Percentiles rank a stretch among this genome's conserved stretches.
Conservation (phyloP, 495 filamentous ascomycete species). For the Penicillium dipodomyicola region DNA sequence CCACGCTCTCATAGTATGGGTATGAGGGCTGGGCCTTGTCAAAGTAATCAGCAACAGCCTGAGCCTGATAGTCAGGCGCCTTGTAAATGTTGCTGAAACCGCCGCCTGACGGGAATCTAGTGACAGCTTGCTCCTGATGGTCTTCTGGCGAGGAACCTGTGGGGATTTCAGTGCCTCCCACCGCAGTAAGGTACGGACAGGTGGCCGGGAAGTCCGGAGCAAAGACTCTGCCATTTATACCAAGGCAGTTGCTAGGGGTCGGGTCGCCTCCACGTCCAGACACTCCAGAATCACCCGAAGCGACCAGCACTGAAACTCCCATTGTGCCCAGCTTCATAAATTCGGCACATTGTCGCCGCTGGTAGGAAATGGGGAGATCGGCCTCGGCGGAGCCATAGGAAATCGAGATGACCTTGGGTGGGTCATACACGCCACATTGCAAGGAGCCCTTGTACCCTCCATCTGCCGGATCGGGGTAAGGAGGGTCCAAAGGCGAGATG, state of each 20-base stretch:
- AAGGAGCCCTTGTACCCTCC: conserved; percentile 56
- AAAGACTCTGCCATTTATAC: conserved; percentile 43
- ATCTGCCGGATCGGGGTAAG: conserved; percentile 53
- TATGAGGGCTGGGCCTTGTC: conserved; percentile 45
- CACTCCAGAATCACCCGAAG: conserved; percentile 61
- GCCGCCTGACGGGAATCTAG: conserved; percentile 55
- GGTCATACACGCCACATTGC: conserved; percentile 60
- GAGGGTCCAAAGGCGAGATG: conserved; percentile 42
- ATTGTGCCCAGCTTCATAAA: conserved; percentile 66
- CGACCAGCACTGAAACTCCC: conserved; percentile 59
- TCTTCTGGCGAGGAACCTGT: conserved; percentile 32
- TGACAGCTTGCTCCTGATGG: conserved; percentile 42
- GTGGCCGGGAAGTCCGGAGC: conserved; percentile 49
- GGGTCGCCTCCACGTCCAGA: conserved; percentile 42
- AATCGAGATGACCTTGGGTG: conserved; percentile 60
- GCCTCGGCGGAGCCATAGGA: conserved; percentile 56
- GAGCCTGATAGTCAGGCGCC: conserved; percentile 55
- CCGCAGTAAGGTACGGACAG: conserved; percentile 53
- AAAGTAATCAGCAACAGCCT: conserved; percentile 52
- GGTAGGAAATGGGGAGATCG: conserved; percentile 50
- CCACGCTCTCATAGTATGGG: conserved; percentile 36
- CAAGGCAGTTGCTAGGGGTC: conserved; percentile 38
- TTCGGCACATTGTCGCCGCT: conserved; percentile 56
- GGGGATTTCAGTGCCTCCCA: conserved; percentile 49
- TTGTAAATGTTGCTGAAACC: conserved; percentile 70